Conservation (phyloP, 805 yeast species). For the Nematodospora valgi region DNA sequence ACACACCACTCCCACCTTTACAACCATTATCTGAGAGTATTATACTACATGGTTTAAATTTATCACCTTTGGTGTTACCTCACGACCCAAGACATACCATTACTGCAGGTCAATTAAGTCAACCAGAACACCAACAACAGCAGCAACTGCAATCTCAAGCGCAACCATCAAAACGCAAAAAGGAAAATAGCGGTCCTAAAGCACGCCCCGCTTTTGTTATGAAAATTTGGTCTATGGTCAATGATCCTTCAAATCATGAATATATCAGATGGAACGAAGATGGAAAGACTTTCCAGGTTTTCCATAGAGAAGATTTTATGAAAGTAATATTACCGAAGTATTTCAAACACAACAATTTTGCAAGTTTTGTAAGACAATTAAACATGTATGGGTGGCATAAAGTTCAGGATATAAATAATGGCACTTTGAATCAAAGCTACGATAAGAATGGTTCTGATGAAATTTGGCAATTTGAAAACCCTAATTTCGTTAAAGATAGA, state of each 20-base stretch:
- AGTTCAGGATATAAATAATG: conserved; percentile 86
- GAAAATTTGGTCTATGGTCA: conserved; percentile 95
- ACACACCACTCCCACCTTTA: conserved; percentile 18
- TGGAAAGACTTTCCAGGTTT: conserved; percentile 82
- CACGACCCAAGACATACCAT: conserved; percentile 3
- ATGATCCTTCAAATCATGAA: conserved; percentile 66
- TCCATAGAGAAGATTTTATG: conserved; percentile 81
- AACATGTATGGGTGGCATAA: conserved; percentile 99
- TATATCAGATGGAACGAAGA: conserved; percentile 82
- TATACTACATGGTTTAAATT: conserved; percentile 19
- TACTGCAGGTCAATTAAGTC: not conserved
- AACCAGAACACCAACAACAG: conserved; percentile 2
- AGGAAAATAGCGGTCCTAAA: conserved; percentile 41
- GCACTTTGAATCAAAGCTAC: conserved; percentile 44
- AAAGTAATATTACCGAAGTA: conserved; percentile 81
- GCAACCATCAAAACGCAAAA: conserved; percentile 14
- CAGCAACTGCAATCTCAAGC: not conserved
- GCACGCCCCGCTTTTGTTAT: conserved; percentile 85
- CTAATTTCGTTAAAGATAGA: conserved; percentile 68
- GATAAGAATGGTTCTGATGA: conserved; percentile 61
- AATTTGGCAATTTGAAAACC: conserved; percentile 84
- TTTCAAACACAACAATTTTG: conserved; percentile 92
- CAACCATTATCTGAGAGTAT: conserved; percentile 29
- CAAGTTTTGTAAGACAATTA: conserved; percentile 90
- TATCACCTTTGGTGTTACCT: conserved; percentile 16